phyloP scores from a whole-genome alignment of 2,329 filamentous ascomycete genomes.

The Alternaria brassicae region DNA sequence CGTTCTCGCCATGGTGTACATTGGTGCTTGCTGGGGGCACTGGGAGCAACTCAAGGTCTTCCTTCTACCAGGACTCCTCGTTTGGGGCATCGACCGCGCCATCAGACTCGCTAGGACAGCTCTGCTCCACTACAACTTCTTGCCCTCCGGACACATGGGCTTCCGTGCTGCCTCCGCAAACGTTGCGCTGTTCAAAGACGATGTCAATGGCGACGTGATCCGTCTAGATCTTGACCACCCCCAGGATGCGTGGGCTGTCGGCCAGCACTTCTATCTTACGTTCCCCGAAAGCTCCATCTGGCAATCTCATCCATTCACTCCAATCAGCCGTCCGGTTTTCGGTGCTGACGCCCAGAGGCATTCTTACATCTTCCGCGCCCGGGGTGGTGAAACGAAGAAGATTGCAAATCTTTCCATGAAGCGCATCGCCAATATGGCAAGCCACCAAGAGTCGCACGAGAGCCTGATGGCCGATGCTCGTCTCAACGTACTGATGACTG shows the following conservation, averaged over 20 bases:
- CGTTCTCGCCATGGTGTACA: conserved; percentile 74
- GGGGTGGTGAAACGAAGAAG: conserved; percentile 43
- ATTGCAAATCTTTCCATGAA: conserved; percentile 43
- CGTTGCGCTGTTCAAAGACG: conserved; percentile 40
- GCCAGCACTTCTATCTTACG: conserved; percentile 75
- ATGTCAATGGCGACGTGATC: conserved; percentile 61
- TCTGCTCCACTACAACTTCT: conserved; percentile 62
- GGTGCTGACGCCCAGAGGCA: conserved; percentile 37
- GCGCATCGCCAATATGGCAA: conserved; percentile 28
- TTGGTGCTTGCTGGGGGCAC: conserved; percentile 78
- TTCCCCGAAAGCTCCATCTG: conserved; percentile 72
- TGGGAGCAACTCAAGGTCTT: conserved; percentile 65
- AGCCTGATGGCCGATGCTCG: conserved; percentile 32
- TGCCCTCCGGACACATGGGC: conserved; percentile 41
- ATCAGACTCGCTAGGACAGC: conserved; percentile 65
- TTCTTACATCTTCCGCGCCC: conserved; percentile 47
- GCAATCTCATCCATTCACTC: conserved; percentile 74
- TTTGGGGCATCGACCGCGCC: conserved; percentile 71
- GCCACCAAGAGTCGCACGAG: conserved; percentile 32
- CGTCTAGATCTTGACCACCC: conserved; percentile 70
- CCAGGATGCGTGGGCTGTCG: conserved; percentile 68
- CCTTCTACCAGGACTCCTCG: conserved; percentile 60
- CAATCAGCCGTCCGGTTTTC: conserved; percentile 35
- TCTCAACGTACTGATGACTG: conserved; percentile 45
- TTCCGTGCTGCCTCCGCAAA: conserved; percentile 38